Evolutionary conservation across 2,329 filamentous ascomycete species (phyloP).

Genomic region (Penicillium sp.): DNA sequence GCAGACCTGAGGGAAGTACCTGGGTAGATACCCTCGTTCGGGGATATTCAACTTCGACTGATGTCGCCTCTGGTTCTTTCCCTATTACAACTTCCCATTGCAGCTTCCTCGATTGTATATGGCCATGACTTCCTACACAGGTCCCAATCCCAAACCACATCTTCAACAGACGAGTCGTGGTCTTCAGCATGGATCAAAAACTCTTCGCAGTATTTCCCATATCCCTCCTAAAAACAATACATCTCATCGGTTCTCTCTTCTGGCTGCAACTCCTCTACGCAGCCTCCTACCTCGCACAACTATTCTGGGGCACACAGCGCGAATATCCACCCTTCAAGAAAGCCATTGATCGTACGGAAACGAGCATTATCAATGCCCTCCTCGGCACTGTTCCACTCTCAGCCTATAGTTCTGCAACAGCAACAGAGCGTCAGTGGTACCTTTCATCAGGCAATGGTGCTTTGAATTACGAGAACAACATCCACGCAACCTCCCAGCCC

Average conservation of each 20-base stretch:
- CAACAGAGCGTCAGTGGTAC: conserved; percentile 5
- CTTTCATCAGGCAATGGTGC: neutral
- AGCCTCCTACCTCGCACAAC: conserved; percentile 12
- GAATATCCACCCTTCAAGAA: conserved; percentile 12
- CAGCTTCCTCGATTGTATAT: neutral
- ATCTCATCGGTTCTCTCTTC: conserved; percentile 17
- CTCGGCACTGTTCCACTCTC: conserved; percentile 15
- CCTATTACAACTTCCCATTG: neutral
- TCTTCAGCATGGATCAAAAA: neutral
- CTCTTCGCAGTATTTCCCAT: conserved; percentile 8
- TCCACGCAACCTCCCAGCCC: neutral
- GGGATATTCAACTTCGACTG: too few relatives aligned
- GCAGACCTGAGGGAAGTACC: too few relatives aligned
- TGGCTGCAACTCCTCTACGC: conserved; percentile 23
- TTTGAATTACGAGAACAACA: neutral
- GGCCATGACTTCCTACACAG: neutral
- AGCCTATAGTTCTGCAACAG: conserved; percentile 11
- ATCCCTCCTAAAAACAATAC: conserved; percentile 10
- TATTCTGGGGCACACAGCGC: conserved; percentile 6
- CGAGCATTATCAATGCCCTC: conserved; percentile 17
- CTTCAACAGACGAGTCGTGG: neutral
- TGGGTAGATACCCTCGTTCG: too few relatives aligned
- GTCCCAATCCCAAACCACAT: neutral
- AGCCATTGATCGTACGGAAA: conserved; percentile 20
- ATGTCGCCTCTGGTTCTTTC: neutral